Percentiles rank a stretch among this genome's conserved stretches.
Evolutionary conservation across 768 basidiomycete species (phyloP).

Genomic region (Lactarius tabidus): DNA sequence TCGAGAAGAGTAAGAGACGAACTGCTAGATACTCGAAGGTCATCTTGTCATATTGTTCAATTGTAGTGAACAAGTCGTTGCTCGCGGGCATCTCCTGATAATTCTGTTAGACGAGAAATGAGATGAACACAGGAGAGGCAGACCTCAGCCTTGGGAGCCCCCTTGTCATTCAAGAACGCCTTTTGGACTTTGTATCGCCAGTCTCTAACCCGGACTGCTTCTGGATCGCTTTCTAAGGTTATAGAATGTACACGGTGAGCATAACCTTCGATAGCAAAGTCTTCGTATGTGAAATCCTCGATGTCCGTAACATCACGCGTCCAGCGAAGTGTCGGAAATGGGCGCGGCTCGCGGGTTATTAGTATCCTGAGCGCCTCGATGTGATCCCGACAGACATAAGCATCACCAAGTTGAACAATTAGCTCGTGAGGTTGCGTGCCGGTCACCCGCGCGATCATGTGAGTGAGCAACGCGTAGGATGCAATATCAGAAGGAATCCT

Average conservation of each 20-base stretch:
- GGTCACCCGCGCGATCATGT: constrained; percentile 93
- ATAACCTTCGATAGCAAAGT: constrained; percentile 85
- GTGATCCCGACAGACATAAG: constrained; percentile 93
- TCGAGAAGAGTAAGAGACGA: constrained; percentile 13
- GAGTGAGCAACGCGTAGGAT: constrained; percentile 93
- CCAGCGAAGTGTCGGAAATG: constrained; percentile 81
- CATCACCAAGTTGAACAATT: constrained; percentile 94
- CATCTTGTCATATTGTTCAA: constrained; percentile 74
- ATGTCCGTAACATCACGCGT: constrained; percentile 63
- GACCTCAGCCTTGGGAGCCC: constrained; percentile 62
- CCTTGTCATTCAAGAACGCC: constrained; percentile 66
- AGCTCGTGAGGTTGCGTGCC: constrained; percentile 83
- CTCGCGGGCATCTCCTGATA: constrained; percentile 71
- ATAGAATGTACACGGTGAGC: constrained; percentile 48
- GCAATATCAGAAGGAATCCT: constrained; percentile 99
- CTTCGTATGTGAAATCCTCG: constrained; percentile 75
- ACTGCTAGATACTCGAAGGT: constrained; percentile 70
- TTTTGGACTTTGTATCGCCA: constrained; percentile 94
- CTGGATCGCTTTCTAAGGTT: constrained; percentile 50
- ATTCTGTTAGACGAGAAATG: constrained; percentile 8
- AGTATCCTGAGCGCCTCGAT: constrained; percentile 82
- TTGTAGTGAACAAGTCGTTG: constrained; percentile 67
- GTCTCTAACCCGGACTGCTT: constrained; percentile 73
- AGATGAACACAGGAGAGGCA: constrained; percentile 27
- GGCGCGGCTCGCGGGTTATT: constrained; percentile 67